Conservation (phyloP, 257 asterid genomes). For the Coffea canephora region DNA sequence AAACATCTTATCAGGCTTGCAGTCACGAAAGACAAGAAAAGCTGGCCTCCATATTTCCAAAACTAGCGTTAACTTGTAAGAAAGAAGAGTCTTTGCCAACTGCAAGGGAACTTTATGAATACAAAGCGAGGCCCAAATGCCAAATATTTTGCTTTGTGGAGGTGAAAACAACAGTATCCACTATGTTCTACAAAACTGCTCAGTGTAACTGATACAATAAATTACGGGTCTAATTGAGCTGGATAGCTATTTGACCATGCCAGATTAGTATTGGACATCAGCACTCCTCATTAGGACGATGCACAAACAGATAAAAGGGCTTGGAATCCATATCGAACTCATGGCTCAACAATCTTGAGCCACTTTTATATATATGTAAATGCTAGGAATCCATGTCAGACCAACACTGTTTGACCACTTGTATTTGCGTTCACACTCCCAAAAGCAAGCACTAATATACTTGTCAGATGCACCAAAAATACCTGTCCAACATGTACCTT, state of each 20-base stretch:
- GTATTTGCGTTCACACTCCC: not conserved
- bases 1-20: not conserved
- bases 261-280: too few species aligned
- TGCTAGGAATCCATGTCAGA: too few species aligned
- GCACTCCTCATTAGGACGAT: too few species aligned
- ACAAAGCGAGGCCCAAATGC: not conserved
- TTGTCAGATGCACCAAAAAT: not conserved
- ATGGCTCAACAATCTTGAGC: not conserved
- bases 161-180: not conserved
- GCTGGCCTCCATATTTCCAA: not conserved
- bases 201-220: too few species aligned
- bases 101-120: not conserved
- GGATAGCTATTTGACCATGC: not conserved
- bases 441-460: too few species aligned
- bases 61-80: not conserved
- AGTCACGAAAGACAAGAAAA: not conserved
- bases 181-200: not conserved
- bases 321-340: not conserved
- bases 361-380: not conserved
- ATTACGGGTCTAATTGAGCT: not conserved
- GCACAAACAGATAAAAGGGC: not conserved
- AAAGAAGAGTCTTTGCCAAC: not conserved
- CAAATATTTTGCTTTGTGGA: not conserved
- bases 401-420: too few species aligned
- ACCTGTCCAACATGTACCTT: not conserved